Percentiles rank a stretch among this genome's conserved stretches.
These are phyloP conservation scores for Ophiorrhiza pumila DNA, from an alignment of 257 asterid species.

Conservation along the genomic window DNA sequence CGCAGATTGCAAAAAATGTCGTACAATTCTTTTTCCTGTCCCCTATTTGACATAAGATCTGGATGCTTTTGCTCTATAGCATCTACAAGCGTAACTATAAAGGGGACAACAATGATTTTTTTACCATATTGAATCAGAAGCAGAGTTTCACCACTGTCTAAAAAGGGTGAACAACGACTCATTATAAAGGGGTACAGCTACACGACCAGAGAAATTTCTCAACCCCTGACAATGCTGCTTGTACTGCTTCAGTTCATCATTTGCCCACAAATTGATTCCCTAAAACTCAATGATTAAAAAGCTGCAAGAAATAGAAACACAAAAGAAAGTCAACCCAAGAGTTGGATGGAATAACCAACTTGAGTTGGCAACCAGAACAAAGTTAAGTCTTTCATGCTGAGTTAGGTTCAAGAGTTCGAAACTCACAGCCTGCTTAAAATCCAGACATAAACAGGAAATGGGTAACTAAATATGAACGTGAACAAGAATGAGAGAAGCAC, in stretches of 20 bases:
- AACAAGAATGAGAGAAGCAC: too few species aligned
- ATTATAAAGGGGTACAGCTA: background rate
- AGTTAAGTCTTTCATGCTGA: background rate
- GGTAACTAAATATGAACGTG: too few species aligned
- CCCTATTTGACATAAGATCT: background rate
- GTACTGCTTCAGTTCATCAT: background rate
- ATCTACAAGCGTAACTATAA: background rate
- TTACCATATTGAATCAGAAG: background rate
- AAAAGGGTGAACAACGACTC: background rate
- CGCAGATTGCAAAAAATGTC: background rate
- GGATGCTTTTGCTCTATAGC: background rate
- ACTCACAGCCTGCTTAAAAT: too few species aligned
- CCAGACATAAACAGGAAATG: too few species aligned
- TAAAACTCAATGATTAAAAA: background rate
- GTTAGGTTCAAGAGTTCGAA: background rate
- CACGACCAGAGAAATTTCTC: background rate
- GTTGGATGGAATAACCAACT: background rate
- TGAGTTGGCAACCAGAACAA: background rate
- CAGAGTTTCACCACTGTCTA: background rate
- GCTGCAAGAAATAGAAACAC: background rate
- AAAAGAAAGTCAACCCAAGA: background rate
- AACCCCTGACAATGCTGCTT: background rate
- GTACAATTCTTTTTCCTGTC: background rate
- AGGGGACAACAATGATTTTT: background rate
- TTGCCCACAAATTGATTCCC: too few species aligned